These are phyloP conservation scores for Rubus idaeus DNA, from an alignment of 306 rosid species.

Conservation along the genomic window DNA sequence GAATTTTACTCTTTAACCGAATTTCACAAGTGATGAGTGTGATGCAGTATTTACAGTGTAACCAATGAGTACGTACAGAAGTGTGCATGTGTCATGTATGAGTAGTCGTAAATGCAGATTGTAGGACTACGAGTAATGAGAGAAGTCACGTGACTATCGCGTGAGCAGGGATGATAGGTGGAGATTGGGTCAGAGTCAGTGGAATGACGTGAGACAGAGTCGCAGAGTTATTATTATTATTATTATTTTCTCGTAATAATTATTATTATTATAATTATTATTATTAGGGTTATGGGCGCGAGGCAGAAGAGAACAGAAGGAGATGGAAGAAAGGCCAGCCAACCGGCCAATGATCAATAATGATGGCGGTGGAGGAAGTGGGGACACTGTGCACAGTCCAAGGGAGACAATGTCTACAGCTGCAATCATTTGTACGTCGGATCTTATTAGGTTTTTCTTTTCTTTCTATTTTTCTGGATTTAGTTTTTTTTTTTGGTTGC, in stretches of 20 bases:
- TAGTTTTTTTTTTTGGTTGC: too few relatives aligned
- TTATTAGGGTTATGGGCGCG: conserved; percentile 35
- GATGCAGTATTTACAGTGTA: too few relatives aligned
- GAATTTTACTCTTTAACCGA: too few relatives aligned
- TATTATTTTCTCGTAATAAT: too few relatives aligned
- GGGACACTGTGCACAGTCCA: conserved; percentile 36
- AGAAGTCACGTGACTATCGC: conserved; percentile 45
- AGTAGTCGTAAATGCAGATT: neutral
- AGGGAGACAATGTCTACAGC: conserved; percentile 50
- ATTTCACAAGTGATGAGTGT: too few relatives aligned
- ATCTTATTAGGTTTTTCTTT: conserved; percentile 28
- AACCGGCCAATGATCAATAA: conserved; percentile 13
- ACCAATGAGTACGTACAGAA: neutral
- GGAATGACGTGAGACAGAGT: conserved; percentile 40
- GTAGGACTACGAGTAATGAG: too few relatives aligned
- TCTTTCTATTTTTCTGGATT: neutral
- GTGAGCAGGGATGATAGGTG: conserved; percentile 35
- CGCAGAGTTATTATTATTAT: neutral
- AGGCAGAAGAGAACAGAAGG: neutral
- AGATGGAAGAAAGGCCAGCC: neutral
- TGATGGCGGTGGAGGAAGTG: neutral
- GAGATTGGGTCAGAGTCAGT: conserved; percentile 29
- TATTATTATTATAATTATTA: too few relatives aligned
- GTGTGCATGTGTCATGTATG: neutral
- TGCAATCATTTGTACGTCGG: conserved; percentile 69